These are phyloP conservation scores for Linnemannia exigua DNA, from an alignment of 192 early-diverging fungal species.

Conservation along the genomic window DNA sequence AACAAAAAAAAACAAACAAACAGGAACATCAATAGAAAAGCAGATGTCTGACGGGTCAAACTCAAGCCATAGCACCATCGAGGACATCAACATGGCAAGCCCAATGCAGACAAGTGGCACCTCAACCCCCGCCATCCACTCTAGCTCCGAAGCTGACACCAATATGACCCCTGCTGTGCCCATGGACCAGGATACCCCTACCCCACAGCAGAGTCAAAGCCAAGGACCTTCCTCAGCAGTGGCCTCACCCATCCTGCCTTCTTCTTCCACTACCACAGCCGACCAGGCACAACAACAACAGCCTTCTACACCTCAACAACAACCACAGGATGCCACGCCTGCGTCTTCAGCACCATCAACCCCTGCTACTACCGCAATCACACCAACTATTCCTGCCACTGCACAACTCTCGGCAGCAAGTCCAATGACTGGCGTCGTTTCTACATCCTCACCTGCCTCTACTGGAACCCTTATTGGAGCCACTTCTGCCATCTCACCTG, in stretches of 20 bases:
- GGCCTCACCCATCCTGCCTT: constrained; percentile 2
- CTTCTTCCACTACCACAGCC: neutral
- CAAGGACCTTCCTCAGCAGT: neutral
- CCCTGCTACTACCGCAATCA: constrained; percentile 1
- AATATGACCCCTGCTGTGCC: constrained; percentile 13
- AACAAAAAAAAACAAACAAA: neutral
- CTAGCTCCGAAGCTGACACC: constrained; percentile 14
- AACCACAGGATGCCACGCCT: constrained; percentile 14
- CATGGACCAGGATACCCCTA: constrained; percentile 33
- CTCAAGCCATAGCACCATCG: constrained; percentile 42
- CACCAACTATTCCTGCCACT: neutral
- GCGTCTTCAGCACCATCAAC: constrained; percentile 20
- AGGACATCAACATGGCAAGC: constrained; percentile 53
- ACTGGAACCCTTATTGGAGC: no score
- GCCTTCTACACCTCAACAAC: neutral
- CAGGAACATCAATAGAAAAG: neutral
- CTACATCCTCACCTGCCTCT: constrained; percentile 15
- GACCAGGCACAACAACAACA: constrained; percentile 12
- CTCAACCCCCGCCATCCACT: constrained; percentile 25
- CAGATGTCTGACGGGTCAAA: constrained; percentile 45
- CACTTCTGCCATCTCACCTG: neutral
- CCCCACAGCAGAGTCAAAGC: constrained; percentile 5
- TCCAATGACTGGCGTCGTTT: constrained; percentile 37
- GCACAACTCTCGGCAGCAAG: neutral
- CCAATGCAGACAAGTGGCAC: constrained; percentile 34